Evolutionary conservation across 1,284 basidiomycete genomes (phyloP).

Genomic region (Ganoderma leucocontextum): DNA sequence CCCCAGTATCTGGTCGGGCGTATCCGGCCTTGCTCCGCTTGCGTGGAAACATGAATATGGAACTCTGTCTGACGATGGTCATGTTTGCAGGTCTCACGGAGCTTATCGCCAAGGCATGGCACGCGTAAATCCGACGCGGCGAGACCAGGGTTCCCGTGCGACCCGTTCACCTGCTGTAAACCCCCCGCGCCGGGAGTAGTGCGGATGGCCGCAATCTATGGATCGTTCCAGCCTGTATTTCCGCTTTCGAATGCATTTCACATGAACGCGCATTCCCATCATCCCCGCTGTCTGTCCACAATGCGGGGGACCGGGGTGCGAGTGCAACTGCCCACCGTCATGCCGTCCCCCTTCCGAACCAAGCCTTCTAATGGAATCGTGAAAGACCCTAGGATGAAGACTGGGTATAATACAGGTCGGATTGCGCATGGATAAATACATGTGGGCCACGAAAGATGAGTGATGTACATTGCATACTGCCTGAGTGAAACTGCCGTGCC

Average conservation of each 20-base stretch:
- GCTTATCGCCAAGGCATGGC: constrained; percentile 44
- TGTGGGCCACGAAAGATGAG: constrained; percentile 8
- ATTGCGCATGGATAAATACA: constrained; percentile 17
- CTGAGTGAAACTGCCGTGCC: constrained; percentile 15
- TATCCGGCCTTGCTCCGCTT: constrained; percentile 1
- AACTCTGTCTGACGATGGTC: neutral
- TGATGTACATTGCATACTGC: constrained; percentile 25
- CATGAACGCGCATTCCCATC: constrained; percentile 8
- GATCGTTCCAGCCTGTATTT: constrained; percentile 22
- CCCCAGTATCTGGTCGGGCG: constrained; percentile 18
- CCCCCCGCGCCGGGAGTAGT: neutral
- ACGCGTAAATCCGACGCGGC: constrained; percentile 31
- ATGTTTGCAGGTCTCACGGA: constrained; percentile 41
- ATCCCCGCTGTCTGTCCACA: neutral
- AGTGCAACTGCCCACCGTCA: no score
- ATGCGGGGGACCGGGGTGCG: neutral
- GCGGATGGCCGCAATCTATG: constrained; percentile 16
- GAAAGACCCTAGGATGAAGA: neutral
- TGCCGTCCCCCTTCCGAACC: neutral
- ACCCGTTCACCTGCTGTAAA: neutral
- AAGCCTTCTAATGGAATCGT: neutral
- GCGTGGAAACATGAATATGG: neutral
- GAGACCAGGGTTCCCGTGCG: neutral
- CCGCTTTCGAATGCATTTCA: constrained; percentile 26
- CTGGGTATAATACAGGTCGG: constrained; percentile 12